Conservation (phyloP, 164 flowering plant genomes). For the Chimonanthus praecox region DNA sequence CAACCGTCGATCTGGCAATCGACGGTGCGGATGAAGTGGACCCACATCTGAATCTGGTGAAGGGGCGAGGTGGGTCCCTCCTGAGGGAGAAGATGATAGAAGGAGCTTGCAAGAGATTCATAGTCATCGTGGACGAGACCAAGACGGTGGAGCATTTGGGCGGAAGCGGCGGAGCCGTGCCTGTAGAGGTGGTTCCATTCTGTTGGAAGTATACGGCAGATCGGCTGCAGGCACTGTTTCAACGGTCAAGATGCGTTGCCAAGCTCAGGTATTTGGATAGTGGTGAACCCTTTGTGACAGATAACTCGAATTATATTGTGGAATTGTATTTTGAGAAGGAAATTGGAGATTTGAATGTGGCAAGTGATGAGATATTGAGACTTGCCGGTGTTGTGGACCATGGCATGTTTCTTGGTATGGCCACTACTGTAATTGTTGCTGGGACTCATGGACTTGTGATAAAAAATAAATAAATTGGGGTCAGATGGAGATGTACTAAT, state of each 20-base stretch:
- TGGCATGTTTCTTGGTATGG: conserved; percentile 96
- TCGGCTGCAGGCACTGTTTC: conserved; percentile 50
- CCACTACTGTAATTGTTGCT: conserved; percentile 83
- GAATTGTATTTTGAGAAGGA: conserved; percentile 72
- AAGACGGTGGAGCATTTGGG: conserved; percentile 65
- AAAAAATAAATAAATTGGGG: conserved; percentile 34
- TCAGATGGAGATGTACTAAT: too few species aligned
- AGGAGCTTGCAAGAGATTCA: conserved; percentile 52
- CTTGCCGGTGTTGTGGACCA: conserved; percentile 90
- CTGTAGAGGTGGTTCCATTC: conserved; percentile 78
- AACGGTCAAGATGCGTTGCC: conserved; percentile 58
- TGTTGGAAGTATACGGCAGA: conserved; percentile 68
- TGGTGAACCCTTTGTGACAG: conserved; percentile 57
- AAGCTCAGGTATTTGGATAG: conserved; percentile 44
- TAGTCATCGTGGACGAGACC: conserved; percentile 78
- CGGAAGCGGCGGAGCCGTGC: conserved; percentile 75
- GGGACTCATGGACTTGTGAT: conserved; percentile 57
- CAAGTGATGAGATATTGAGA: conserved; percentile 64
- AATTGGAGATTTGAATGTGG: conserved; percentile 65
- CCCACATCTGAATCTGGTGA: conserved; percentile 64
- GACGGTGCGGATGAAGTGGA: conserved; percentile 99
- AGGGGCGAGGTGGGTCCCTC: conserved; percentile 89
- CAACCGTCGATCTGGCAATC: conserved; percentile 70
- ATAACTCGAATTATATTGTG: conserved; percentile 74
- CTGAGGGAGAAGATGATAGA: conserved; percentile 91